phyloP scores from a whole-genome alignment of 257 asterid genomes.

The Solanum sparsipilum region DNA sequence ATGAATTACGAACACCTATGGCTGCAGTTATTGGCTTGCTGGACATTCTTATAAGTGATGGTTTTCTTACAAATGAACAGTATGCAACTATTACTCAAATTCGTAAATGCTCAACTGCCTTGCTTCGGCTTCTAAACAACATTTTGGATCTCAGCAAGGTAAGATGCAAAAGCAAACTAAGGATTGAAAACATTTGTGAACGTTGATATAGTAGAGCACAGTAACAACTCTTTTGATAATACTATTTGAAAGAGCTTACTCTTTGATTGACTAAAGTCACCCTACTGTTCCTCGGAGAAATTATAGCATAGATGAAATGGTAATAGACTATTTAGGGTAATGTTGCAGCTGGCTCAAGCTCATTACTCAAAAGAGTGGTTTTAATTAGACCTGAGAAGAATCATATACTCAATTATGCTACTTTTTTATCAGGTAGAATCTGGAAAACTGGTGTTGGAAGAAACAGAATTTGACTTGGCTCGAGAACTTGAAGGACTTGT shows the following conservation, averaged over 20 bases:
- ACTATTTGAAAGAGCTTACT: not conserved
- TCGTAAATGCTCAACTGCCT: conserved; percentile 85
- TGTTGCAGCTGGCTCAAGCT: not conserved
- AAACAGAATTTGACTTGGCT: conserved; percentile 75
- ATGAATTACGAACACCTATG: conserved; percentile 94
- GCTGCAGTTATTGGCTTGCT: conserved; percentile 95
- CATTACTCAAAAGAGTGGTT: not conserved
- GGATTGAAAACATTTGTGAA: not conserved
- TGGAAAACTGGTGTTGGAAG: conserved; percentile 81
- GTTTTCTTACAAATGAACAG: conserved; percentile 71
- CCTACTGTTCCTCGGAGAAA: not conserved
- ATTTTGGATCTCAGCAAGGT: conserved; percentile 97
- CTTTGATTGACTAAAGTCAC: not conserved
- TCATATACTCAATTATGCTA: not conserved
- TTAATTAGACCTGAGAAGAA: not conserved
- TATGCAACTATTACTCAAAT: conserved; percentile 68
- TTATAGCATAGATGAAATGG: not conserved
- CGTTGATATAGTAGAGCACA: not conserved
- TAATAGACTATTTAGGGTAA: not conserved
- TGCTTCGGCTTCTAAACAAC: conserved; percentile 82
- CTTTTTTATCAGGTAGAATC: conserved; percentile 69
- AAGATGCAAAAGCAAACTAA: not conserved
- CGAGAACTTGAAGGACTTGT: conserved; percentile 94
- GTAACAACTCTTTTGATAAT: not conserved
- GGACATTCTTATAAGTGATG: conserved; percentile 78